Percentiles rank a stretch among this genome's conserved stretches.
Conservation (phyloP, 164 flowering plant genomes). For the Vitis riparia region DNA sequence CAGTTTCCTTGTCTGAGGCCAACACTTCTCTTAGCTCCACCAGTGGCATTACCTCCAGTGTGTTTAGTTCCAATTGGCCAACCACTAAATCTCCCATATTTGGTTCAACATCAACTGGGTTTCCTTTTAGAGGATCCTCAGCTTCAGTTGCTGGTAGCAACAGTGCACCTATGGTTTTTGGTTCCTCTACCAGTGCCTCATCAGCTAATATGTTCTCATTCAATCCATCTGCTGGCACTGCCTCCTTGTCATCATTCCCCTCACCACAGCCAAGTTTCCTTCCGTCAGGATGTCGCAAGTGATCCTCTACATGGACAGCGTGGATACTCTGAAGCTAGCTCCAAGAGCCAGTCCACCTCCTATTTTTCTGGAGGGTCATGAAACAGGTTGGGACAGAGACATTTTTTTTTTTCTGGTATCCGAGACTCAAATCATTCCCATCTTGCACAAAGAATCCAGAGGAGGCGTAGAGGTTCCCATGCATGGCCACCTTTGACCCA, state of each 20-base stretch:
- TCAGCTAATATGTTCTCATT: conserved; percentile 46
- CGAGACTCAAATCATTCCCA: too few relatives aligned
- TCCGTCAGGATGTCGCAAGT: too few relatives aligned
- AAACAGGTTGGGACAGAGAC: too few relatives aligned
- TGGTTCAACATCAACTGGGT: conserved; percentile 34
- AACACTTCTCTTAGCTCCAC: conserved; percentile 18
- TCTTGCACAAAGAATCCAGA: too few relatives aligned
- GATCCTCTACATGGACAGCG: too few relatives aligned
- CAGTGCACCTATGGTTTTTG: conserved; percentile 32
- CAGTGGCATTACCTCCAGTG: conserved; percentile 23
- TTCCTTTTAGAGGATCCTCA: conserved; percentile 48
- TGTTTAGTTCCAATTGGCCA: conserved; percentile 44
- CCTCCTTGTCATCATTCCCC: conserved; percentile 21
- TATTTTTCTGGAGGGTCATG: too few relatives aligned
- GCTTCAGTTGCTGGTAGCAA: conserved; percentile 25
- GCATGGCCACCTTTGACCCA: too few relatives aligned
- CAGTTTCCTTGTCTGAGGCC: conserved; percentile 27
- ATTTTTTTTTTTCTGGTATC: too few relatives aligned
- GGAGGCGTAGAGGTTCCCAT: too few relatives aligned
- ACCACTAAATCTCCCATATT: conserved; percentile 32
- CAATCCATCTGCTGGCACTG: conserved; percentile 37
- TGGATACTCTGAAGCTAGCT: too few relatives aligned
- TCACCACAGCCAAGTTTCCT: conserved; percentile 34
- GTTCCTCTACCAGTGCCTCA: conserved; percentile 32
- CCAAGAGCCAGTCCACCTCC: too few relatives aligned